phyloP scores from a whole-genome alignment of 2,329 filamentous ascomycete genomes.

The Xylaria arbuscula region DNA sequence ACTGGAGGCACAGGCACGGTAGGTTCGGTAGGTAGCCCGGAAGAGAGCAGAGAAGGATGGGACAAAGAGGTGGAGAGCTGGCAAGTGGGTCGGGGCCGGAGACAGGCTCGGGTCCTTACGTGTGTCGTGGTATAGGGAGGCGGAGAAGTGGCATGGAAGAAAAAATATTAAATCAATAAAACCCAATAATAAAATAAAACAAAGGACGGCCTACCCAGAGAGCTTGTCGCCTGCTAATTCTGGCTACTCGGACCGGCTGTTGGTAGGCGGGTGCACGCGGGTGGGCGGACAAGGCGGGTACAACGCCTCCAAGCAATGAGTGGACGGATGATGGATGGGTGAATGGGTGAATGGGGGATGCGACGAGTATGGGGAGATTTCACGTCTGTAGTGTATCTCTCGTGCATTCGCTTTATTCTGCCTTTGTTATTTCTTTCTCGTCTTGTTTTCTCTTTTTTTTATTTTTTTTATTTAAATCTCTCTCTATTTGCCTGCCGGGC shows the following conservation, averaged over 20 bases:
- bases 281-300: conserved; percentile 41
- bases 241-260: conserved; percentile 42
- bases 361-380: not conserved
- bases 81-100: conserved; percentile 12
- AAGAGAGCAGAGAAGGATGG: not conserved
- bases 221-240: conserved; percentile 36
- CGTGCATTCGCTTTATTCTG: not conserved
- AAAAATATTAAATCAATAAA: not conserved
- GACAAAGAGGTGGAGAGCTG: conserved; percentile 1
- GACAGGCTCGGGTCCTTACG: conserved; percentile 30
- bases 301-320: conserved; percentile 25
- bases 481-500: not conserved
- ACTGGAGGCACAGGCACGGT: conserved; percentile 20
- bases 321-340: conserved; percentile 16
- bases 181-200: too few species aligned
- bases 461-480: not conserved
- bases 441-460: not conserved
- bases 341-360: not conserved
- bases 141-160: not conserved
- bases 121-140: conserved; percentile 1
- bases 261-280: conserved; percentile 38
- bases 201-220: conserved; percentile 8
- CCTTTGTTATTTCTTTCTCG: conserved; percentile 1
- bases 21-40: not conserved
- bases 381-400: not conserved